phyloP scores from a whole-genome alignment of 371 early-diverging fungal genomes.

The Mortierella sp. region DNA sequence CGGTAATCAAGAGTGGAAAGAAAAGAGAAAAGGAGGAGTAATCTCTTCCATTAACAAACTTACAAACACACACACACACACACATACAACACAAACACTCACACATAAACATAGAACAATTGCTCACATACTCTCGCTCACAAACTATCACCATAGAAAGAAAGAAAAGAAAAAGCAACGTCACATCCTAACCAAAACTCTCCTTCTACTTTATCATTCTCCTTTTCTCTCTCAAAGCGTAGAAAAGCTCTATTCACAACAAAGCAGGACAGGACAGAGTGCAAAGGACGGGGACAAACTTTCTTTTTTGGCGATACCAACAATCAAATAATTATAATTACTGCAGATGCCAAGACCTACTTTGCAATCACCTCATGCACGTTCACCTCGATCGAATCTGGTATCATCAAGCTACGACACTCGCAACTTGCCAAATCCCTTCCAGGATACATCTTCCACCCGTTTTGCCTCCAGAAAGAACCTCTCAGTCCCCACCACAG shows the following conservation, averaged over 20 bases:
- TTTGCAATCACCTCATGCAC: conserved; percentile 2
- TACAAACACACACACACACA: too few relatives aligned
- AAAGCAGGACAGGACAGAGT: too few relatives aligned
- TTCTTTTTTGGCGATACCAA: background rate
- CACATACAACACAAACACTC: too few relatives aligned
- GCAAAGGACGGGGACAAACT: too few relatives aligned
- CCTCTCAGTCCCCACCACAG: background rate
- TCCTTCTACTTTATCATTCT: background rate
- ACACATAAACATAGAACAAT: too few relatives aligned
- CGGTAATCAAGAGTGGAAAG: background rate
- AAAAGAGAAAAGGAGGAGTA: background rate
- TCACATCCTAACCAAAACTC: background rate
- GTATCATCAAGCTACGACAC: conserved; percentile 16
- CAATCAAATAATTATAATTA: too few relatives aligned
- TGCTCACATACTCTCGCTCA: too few relatives aligned
- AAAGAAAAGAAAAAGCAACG: background rate
- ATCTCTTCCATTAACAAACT: background rate
- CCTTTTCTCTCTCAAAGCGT: background rate
- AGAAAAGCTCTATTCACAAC: background rate
- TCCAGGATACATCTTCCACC: conserved; percentile 10
- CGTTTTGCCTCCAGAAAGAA: background rate
- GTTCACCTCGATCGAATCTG: background rate
- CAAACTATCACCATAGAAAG: background rate
- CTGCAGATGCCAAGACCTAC: conserved; percentile 9
- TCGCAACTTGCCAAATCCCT: conserved; percentile 22